Evolutionary conservation across 805 yeast genomes (phyloP), one percentile per base, ranked within the genome.

Genomic region (Ogataea kodamae): DNA sequence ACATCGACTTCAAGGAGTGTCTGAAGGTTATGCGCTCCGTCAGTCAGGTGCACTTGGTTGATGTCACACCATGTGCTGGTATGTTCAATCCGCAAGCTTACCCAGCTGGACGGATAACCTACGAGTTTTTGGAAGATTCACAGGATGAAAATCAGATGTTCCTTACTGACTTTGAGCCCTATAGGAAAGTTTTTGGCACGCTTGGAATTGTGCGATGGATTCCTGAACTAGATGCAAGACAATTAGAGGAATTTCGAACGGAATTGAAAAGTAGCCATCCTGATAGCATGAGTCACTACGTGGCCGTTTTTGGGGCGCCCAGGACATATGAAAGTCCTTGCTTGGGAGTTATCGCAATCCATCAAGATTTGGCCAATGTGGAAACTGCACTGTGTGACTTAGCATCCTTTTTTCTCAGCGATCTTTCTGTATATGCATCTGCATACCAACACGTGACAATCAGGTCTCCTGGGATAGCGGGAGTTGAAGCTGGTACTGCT

Each of bases 121-220:
- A 72, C 50, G 78, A 78, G 36, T 76, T 76, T 43, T 50, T 61
- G 5, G 63, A 71, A 1, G 80, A 75, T 35, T 68, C 67, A n/a
- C 78, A 75, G 24, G 56, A 50, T 28, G 15, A 43, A 1, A 56
- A 48, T 14, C 69, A 81, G 17, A 59, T 78, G 5, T 79, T 82
- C 33, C 63, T 90, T 25, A 85, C 82, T 46, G 97, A 90, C 57
- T 77, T 90, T 43, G 97, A 92, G 59, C 95, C 96, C 1, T 87
- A 74, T 58, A 62, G 97, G 32, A 86, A 87, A 52, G 76, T 83
- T 0, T 74, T 86, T 46, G 67, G 81, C 6, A 77, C 80, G 5
- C 29, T 73, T 6, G 78, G 76, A 0, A 39, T 70, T 10, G 65
- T 68, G 1, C 43, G 52, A 14, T 65, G 63, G 53, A 39, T 31